phyloP scores from a whole-genome alignment of 495 filamentous ascomycete genomes.

The Xylaria scruposa region DNA sequence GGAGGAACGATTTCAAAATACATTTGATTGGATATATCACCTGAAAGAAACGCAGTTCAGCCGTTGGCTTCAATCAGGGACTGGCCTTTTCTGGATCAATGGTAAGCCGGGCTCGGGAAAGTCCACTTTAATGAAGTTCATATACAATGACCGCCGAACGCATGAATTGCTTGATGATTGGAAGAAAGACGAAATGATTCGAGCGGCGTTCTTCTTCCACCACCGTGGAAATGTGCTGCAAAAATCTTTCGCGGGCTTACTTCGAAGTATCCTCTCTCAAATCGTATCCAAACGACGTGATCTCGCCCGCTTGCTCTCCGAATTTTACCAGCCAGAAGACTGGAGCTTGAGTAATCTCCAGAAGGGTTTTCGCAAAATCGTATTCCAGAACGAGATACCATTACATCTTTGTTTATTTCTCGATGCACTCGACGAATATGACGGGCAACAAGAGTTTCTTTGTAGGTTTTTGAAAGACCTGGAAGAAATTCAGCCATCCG shows the following conservation, averaged over 20 bases:
- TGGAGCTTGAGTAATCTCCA: neutral
- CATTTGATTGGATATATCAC: neutral
- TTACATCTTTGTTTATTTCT: neutral
- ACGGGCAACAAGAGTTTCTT: neutral
- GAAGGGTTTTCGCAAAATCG: neutral
- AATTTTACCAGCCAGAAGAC: neutral
- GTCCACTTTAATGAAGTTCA: constrained; percentile 36
- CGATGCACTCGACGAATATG: neutral
- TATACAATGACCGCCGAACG: constrained; percentile 30
- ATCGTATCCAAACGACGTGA: neutral
- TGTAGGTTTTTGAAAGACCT: neutral
- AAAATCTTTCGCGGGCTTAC: neutral
- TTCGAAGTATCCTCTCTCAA: neutral
- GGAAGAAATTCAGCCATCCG: neutral
- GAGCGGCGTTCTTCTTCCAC: neutral
- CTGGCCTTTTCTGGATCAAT: constrained; percentile 34
- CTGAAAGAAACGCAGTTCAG: constrained; percentile 6
- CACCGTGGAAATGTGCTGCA: neutral
- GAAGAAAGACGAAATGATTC: neutral
- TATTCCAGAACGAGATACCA: neutral
- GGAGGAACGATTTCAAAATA: neutral
- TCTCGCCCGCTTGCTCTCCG: neutral
- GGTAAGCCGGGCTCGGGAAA: constrained; percentile 24
- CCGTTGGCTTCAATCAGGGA: constrained; percentile 29
- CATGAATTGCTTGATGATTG: constrained; percentile 26